A percentile compares a stretch with the other conserved stretches of the same genome.
Conservation (phyloP, 75 land plant genomes). For the Cunninghamia lanceolata region DNA sequence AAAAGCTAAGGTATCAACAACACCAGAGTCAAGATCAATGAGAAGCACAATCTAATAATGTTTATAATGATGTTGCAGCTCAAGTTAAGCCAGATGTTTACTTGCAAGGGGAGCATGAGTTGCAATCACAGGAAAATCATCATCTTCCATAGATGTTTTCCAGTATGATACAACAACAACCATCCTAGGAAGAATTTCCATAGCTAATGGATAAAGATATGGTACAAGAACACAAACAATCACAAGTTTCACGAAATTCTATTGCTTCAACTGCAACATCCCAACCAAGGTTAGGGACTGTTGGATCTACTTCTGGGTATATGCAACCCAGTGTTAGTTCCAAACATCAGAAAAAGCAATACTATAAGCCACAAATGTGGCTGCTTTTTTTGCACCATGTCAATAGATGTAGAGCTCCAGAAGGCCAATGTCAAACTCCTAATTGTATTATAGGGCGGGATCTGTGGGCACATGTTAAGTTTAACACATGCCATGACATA, state of each 20-base stretch:
- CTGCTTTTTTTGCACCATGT: conserved; percentile 81
- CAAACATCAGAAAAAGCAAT: conserved; percentile 19
- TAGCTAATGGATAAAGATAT: conserved; percentile 21
- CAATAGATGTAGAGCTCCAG: conserved; percentile 59
- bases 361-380: conserved; percentile 64
- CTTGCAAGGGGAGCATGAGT: conserved; percentile 26
- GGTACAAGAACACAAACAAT: conserved; percentile 28
- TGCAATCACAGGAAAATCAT: conserved; percentile 24
- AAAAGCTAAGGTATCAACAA: no score
- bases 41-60: conserved; percentile 23
- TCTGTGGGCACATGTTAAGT: conserved; percentile 65
- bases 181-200: conserved; percentile 14
- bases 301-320: no score
- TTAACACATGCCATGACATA: conserved; percentile 33
- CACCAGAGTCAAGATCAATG: neutral
- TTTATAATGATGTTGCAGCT: conserved; percentile 8
- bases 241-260: no score
- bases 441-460: conserved; percentile 58
- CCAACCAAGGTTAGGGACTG: no score
- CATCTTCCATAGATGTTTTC: conserved; percentile 14
- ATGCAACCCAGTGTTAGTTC: neutral
- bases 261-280: no score
- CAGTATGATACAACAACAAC: neutral
- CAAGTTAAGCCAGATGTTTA: conserved; percentile 24
- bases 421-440: conserved; percentile 47